Conservation (phyloP, 2,329 filamentous ascomycete species). For the Paecilomyces fulvus region DNA sequence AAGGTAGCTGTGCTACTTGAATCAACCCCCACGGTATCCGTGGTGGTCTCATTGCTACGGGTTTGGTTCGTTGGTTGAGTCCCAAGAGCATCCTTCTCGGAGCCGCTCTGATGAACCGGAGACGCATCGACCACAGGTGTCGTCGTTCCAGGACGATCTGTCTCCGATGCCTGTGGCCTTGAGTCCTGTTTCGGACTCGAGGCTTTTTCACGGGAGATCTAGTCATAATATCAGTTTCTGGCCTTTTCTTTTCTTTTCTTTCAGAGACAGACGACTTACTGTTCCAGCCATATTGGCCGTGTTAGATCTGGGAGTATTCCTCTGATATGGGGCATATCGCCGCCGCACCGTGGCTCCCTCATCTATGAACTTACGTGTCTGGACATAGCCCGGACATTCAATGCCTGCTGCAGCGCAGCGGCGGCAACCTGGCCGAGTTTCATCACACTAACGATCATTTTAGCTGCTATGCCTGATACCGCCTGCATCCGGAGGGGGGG, state of each 20-base stretch:
- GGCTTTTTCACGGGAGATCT: not conserved
- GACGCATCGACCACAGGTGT: not conserved
- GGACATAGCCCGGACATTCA: slow-evolving; percentile 35
- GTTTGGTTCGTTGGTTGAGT: not conserved
- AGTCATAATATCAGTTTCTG: not conserved
- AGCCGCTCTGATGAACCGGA: not conserved
- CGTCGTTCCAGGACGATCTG: not conserved
- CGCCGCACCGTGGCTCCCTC: slow-evolving; percentile 33
- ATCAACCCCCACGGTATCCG: not conserved
- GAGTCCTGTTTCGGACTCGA: not conserved
- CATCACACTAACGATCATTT: slow-evolving; percentile 27
- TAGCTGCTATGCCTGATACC: not conserved
- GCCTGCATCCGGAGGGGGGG: not conserved
- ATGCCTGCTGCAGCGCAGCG: slow-evolving; percentile 29
- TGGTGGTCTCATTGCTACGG: not conserved
- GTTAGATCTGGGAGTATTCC: slow-evolving; percentile 3
- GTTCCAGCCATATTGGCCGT: not conserved
- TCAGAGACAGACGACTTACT: not conserved
- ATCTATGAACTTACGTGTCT: slow-evolving; percentile 36
- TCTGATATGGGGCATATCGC: slow-evolving; percentile 30
- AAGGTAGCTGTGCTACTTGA: not conserved
- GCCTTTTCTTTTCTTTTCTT: not conserved
- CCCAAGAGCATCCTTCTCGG: not conserved
- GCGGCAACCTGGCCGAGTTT: slow-evolving; percentile 30
- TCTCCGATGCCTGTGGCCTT: not conserved